These are phyloP conservation scores for Linnemannia hyalina DNA, from an alignment of 192 early-diverging fungal genomes.

Conservation along the genomic window DNA sequence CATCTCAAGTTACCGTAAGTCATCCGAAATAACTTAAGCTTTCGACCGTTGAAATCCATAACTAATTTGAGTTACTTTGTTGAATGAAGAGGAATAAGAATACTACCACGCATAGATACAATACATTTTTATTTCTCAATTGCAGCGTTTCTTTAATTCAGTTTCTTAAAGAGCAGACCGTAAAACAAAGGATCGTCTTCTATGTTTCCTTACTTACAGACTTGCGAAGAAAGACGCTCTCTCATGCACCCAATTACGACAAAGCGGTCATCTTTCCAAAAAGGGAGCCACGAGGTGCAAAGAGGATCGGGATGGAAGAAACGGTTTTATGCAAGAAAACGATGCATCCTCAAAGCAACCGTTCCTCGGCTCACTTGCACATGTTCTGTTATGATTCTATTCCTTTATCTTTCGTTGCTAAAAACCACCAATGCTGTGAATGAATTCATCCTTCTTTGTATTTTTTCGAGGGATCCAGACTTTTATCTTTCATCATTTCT, in stretches of 20 bases:
- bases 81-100: too few relatives aligned
- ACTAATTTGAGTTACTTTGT: too few relatives aligned
- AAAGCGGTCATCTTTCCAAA: not conserved
- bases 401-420: not conserved
- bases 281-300: not conserved
- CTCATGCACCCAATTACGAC: not conserved
- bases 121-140: too few relatives aligned
- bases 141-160: too few relatives aligned
- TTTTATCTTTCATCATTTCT: not conserved
- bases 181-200: not conserved
- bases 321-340: not conserved
- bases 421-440: not conserved
- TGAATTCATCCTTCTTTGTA: not conserved
- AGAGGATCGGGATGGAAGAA: constrained; percentile 2
- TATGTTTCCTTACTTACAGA: not conserved
- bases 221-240: not conserved
- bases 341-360: not conserved
- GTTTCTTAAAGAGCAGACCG: too few relatives aligned
- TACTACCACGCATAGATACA: too few relatives aligned
- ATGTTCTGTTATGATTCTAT: not conserved
- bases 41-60: too few relatives aligned
- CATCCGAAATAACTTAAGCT: too few relatives aligned
- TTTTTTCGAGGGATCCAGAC: not conserved
- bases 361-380: not conserved
- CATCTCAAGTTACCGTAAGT: too few relatives aligned